Conservation (phyloP, 176 grass and related monocot genomes). For the Phyllostachys edulis region DNA sequence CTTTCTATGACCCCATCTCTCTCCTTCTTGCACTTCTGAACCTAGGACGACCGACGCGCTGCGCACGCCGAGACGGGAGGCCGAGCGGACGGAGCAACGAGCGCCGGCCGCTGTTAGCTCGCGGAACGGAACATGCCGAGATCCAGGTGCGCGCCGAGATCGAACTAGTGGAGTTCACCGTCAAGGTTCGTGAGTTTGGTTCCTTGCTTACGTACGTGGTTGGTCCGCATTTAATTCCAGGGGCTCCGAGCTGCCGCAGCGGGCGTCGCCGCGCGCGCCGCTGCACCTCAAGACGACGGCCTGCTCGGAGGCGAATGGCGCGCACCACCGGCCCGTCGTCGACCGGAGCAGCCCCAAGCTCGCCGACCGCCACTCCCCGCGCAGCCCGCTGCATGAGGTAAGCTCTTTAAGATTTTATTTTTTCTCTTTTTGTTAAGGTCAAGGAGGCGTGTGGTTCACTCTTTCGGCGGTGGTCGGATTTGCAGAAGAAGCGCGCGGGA, state of each 20-base stretch:
- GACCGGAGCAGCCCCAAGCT: constrained; percentile 78
- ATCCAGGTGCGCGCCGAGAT: constrained; percentile 42
- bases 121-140: constrained; percentile 42
- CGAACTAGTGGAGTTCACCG: neutral
- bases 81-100: neutral
- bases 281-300: constrained; percentile 79
- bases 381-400: constrained; percentile 73
- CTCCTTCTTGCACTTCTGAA: neutral
- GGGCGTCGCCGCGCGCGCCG: constrained; percentile 66
- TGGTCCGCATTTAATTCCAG: constrained; percentile 32
- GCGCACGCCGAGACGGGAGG: neutral
- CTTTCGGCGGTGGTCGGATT: neutral
- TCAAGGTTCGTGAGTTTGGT: neutral
- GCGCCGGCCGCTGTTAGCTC: neutral
- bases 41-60: constrained; percentile 3
- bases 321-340: constrained; percentile 46
- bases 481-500: constrained; percentile 70
- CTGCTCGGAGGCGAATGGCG: constrained; percentile 64
- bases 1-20: constrained; percentile 12
- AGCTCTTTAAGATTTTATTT: neutral
- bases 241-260: constrained; percentile 70
- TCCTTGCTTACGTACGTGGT: neutral
- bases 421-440: no score
- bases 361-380: constrained; percentile 66
- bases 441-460: neutral